Evolutionary conservation across 1,284 basidiomycete species (phyloP).

Genomic region (Dichomitus squalens): DNA sequence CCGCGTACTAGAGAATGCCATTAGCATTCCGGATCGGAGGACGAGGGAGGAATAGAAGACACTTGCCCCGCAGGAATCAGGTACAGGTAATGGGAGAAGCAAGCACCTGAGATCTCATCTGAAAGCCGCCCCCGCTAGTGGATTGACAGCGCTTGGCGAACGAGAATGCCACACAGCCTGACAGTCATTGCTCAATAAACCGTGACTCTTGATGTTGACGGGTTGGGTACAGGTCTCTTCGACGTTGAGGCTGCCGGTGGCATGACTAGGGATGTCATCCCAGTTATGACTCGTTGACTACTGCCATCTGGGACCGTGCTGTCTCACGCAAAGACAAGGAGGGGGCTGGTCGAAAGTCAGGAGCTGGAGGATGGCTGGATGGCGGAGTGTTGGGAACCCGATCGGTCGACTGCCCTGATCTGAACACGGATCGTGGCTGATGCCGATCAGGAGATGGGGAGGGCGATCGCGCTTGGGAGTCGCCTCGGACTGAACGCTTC

Average conservation of each 20-base stretch:
- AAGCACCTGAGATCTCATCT: slow-evolving; percentile 3
- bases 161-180: slow-evolving; percentile 8
- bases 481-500: background rate
- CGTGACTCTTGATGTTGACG: slow-evolving; percentile 2
- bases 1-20: slow-evolving; percentile 13
- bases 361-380: background rate
- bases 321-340: background rate
- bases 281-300: background rate
- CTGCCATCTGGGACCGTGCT: background rate
- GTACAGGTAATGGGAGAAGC: background rate
- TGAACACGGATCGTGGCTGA: background rate
- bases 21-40: slow-evolving; percentile 19
- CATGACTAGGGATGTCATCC: background rate
- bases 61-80: background rate
- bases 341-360: background rate
- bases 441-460: background rate
- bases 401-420: background rate
- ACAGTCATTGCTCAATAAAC: slow-evolving; percentile 4
- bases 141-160: slow-evolving; percentile 6
- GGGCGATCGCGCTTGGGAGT: background rate
- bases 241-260: background rate
- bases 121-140: background rate
- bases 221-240: background rate
- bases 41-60: slow-evolving; percentile 1
- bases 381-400: background rate